Evolutionary conservation across 306 rosid species (phyloP).

Genomic region (Fragaria iinumae): DNA sequence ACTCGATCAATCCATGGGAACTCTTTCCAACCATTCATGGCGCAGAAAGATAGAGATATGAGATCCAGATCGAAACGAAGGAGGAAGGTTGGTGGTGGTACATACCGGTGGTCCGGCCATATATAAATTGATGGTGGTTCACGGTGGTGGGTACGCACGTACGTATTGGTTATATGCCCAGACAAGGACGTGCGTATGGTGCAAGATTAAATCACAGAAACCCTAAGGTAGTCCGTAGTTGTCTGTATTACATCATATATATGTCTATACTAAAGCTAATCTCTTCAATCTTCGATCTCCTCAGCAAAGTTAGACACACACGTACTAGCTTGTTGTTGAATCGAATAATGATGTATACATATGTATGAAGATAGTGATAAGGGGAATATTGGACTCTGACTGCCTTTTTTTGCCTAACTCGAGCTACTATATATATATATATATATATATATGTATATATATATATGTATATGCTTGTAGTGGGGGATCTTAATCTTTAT

Average conservation of each 20-base stretch:
- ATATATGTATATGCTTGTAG: not conserved
- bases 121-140: not conserved
- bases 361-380: slow-evolving; percentile 8
- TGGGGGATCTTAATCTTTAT: not conserved
- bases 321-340: not conserved
- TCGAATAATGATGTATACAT: not conserved
- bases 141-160: not conserved
- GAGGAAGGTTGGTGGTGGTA: not conserved
- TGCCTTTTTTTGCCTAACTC: not conserved
- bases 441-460: too few relatives aligned
- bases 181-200: not conserved
- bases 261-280: not conserved
- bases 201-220: not conserved
- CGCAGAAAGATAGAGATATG: not conserved
- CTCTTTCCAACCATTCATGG: not conserved
- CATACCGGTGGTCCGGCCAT: not conserved
- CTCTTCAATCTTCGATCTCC: not conserved
- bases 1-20: not conserved
- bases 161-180: not conserved
- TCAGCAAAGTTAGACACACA: not conserved
- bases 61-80: not conserved
- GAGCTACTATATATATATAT: too few relatives aligned
- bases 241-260: not conserved
- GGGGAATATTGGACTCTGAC: not conserved
- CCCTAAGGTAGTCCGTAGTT: not conserved